Evolutionary conservation across 148 eudicot species (phyloP).

Genomic region (Chenopodium suecicum): DNA sequence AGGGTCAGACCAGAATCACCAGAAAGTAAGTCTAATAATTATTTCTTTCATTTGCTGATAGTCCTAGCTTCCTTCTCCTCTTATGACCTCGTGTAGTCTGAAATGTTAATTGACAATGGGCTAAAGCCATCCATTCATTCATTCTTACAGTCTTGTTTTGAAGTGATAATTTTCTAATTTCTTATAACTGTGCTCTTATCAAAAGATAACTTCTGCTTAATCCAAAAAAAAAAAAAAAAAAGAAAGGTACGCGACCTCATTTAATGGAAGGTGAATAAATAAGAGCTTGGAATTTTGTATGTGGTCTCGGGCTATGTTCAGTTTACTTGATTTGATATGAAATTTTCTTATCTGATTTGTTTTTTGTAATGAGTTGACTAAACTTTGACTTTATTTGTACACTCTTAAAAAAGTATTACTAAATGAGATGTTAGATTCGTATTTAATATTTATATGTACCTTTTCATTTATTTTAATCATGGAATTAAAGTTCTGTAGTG

Average conservation of each 20-base stretch:
- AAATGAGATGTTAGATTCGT: too few species aligned
- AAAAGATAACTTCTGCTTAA: neutral
- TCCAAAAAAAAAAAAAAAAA: neutral
- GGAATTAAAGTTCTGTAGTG: too few species aligned
- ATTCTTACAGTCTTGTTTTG: neutral
- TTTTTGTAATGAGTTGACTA: too few species aligned
- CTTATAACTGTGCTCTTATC: neutral
- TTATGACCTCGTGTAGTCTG: neutral
- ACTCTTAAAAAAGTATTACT: too few species aligned
- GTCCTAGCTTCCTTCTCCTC: neutral
- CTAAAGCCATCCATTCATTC: neutral
- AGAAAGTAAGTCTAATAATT: slow-evolving; percentile 43
- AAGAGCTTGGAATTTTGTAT: neutral
- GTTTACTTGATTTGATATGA: too few species aligned
- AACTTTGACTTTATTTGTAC: too few species aligned
- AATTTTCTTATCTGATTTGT: too few species aligned
- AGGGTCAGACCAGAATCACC: slow-evolving; percentile 78
- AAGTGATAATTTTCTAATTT: neutral
- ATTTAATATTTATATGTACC: too few species aligned
- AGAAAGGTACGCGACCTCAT: neutral
- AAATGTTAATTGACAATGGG: neutral
- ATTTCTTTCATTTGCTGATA: slow-evolving; percentile 2
- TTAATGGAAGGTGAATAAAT: neutral
- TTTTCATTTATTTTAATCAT: too few species aligned
- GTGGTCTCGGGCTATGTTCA: too few species aligned